A percentile compares a stretch with the other conserved stretches of the same genome.
These are phyloP conservation scores for Colletotrichum cuscutae DNA, from an alignment of 2,329 filamentous ascomycete genomes.

Conservation along the genomic window DNA sequence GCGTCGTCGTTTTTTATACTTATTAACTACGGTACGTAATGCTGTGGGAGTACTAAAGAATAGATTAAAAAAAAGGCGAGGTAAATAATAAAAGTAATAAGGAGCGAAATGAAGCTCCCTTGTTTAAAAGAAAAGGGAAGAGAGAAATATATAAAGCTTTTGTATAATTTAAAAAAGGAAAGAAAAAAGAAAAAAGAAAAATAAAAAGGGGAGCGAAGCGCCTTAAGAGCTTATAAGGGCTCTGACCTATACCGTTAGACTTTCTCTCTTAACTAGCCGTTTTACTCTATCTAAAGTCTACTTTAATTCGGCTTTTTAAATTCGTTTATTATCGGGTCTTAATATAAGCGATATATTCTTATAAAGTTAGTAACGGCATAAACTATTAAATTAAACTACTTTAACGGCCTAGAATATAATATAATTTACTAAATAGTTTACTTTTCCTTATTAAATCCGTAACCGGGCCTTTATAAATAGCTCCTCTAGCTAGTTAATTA, in stretches of 20 bases:
- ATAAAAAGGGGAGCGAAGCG: too few species aligned
- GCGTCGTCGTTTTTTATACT: neutral
- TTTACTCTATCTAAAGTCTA: neutral
- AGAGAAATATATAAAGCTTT: too few species aligned
- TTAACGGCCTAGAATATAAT: neutral
- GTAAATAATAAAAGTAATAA: neutral
- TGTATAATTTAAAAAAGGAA: too few species aligned
- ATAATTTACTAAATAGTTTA: neutral
- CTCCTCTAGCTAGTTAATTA: neutral
- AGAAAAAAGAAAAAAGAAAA: too few species aligned
- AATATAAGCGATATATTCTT: neutral
- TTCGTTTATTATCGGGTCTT: neutral
- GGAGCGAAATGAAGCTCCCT: neutral
- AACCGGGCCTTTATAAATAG: neutral
- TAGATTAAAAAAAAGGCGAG: neutral
- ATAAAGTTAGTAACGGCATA: neutral
- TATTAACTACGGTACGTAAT: accelerated
- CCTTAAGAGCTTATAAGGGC: neutral
- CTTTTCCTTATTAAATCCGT: neutral
- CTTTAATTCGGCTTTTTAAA: neutral
- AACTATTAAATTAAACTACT: neutral
- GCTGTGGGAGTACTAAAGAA: neutral
- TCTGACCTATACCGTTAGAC: neutral
- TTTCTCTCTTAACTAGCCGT: neutral
- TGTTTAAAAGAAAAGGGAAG: too few species aligned